A percentile compares a stretch with the other conserved stretches of the same genome.
phyloP scores from a whole-genome alignment of 495 filamentous ascomycete species.

The Talaromyces liani region DNA sequence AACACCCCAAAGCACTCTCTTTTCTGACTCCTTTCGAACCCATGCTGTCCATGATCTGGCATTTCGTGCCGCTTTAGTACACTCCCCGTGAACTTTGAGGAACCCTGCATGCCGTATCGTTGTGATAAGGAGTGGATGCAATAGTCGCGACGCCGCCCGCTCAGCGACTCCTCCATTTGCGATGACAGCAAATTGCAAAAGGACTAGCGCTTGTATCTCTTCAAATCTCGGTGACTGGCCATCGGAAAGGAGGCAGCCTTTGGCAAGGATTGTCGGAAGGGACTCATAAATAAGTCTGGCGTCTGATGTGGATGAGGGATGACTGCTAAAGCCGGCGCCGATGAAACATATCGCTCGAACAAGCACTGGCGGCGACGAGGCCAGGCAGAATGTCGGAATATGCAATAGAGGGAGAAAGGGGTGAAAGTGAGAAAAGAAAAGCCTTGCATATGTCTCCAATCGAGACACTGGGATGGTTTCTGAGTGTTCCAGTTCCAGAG shows the following conservation, averaged over 20 bases:
- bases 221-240: neutral
- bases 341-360: constrained; percentile 3
- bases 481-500: neutral
- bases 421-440: neutral
- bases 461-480: neutral
- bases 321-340: neutral
- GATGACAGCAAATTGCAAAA: neutral
- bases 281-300: neutral
- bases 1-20: neutral
- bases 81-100: neutral
- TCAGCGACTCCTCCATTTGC: neutral
- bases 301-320: neutral
- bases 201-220: neutral
- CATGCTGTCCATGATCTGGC: neutral
- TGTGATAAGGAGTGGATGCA: neutral
- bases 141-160: neutral
- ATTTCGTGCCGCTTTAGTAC: neutral
- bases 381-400: constrained; percentile 1
- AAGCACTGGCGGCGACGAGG: neutral
- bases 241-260: neutral
- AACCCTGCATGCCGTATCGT: neutral
- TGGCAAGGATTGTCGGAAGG: neutral
- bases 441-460: neutral
- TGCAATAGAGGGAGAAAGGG: neutral
- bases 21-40: neutral